Conservation (phyloP, 257 asterid genomes). For the Cinchona pubescens region DNA sequence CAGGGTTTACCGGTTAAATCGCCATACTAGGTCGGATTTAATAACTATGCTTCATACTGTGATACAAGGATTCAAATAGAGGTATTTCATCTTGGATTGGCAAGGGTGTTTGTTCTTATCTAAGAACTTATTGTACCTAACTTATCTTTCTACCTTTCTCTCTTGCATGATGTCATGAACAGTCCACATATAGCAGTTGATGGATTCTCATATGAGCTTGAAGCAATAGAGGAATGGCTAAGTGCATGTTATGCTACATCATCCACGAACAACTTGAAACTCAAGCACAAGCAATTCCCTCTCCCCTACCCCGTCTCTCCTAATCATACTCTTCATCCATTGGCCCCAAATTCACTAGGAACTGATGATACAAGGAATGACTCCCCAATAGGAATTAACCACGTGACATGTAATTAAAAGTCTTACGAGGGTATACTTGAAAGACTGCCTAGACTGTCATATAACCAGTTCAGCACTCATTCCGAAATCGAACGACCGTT, state of each 20-base stretch:
- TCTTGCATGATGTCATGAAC: constrained; percentile 44
- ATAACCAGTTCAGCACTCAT: no score
- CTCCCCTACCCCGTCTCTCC: no score
- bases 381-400: no score
- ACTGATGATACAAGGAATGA: no score
- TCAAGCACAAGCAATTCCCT: constrained; percentile 45
- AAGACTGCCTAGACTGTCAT: no score
- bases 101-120: background rate
- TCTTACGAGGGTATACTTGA: no score
- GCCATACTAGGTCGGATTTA: no score
- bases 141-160: background rate
- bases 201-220: constrained; percentile 69
- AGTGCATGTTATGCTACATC: constrained; percentile 50
- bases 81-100: background rate
- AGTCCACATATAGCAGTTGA: constrained; percentile 72
- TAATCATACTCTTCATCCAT: constrained; percentile 52
- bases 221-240: constrained; percentile 65
- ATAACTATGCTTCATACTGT: no score
- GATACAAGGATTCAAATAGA: background rate
- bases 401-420: no score
- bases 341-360: constrained; percentile 59
- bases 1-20: no score
- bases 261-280: constrained; percentile 68
- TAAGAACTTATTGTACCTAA: background rate
- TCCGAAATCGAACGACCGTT: no score